Conservation (phyloP, 352 stramenopile genomes). For the Phytophthora citrophthora region DNA sequence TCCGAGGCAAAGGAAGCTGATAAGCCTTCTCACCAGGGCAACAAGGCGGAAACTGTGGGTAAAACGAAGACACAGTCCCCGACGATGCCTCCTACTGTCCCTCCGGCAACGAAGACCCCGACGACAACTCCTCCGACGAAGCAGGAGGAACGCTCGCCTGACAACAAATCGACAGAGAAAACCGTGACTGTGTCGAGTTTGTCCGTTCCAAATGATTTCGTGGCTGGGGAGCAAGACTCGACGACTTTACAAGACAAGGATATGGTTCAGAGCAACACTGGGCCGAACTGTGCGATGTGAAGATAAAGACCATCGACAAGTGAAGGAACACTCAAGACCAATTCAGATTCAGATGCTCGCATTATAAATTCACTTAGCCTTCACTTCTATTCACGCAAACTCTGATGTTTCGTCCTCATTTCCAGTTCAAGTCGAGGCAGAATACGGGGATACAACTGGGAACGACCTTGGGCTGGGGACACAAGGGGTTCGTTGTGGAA, state of each 20-base stretch:
- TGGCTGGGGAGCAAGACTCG: slow-evolving; percentile 9
- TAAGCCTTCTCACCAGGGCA: background rate
- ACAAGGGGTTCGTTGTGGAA: slow-evolving; percentile 1
- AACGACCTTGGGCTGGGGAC: slow-evolving; percentile 8
- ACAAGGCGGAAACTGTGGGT: background rate
- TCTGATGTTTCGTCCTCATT: background rate
- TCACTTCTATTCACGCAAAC: background rate
- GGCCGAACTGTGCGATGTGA: slow-evolving; percentile 18
- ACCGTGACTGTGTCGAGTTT: background rate
- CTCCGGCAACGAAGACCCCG: slow-evolving; percentile 4
- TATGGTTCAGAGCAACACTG: background rate
- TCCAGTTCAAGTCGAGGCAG: background rate
- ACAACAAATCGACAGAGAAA: background rate
- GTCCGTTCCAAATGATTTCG: slow-evolving; percentile 1
- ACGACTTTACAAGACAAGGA: background rate
- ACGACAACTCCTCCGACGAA: slow-evolving; percentile 1
- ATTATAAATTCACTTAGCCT: too few relatives aligned
- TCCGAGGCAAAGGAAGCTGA: background rate
- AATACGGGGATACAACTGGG: slow-evolving; percentile 8
- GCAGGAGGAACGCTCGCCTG: background rate
- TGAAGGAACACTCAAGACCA: too few relatives aligned
- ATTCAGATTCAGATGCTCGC: too few relatives aligned
- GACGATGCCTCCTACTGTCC: slow-evolving; percentile 17
- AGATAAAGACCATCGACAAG: background rate
- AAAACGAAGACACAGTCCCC: background rate